Conservation (phyloP, 2,329 filamentous ascomycete genomes). For the Colletotrichum phormii region DNA sequence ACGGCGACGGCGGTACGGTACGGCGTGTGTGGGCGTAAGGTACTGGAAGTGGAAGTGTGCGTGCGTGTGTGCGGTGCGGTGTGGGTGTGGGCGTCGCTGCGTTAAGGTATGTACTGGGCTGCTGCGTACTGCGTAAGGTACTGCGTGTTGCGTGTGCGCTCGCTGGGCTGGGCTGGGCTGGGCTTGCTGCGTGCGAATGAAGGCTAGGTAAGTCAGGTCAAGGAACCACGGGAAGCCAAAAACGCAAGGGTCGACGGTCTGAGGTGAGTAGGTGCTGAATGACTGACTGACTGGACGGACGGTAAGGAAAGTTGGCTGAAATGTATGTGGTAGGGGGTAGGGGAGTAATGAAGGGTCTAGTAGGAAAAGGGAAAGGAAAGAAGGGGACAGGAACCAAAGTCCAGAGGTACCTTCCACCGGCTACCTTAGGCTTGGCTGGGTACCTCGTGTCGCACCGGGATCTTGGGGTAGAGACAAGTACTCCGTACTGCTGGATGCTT, state of each 20-base stretch:
- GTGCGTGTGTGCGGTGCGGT: background rate
- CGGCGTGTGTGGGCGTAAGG: background rate
- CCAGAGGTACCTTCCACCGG: too few relatives aligned
- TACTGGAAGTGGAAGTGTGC: background rate
- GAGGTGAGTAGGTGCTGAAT: background rate
- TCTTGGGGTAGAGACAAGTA: background rate
- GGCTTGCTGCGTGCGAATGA: background rate
- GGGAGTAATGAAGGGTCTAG: background rate
- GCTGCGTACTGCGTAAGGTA: background rate
- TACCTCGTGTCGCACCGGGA: background rate
- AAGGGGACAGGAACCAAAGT: background rate
- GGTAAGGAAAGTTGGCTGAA: background rate
- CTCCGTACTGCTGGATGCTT: background rate
- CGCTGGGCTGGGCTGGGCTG: background rate
- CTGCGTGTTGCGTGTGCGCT: background rate
- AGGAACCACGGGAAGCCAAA: background rate
- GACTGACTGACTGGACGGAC: background rate
- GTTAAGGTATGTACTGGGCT: too few relatives aligned
- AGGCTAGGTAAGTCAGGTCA: background rate
- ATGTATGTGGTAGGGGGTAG: background rate
- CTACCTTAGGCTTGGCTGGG: background rate
- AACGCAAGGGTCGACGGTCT: slow-evolving; percentile 5
- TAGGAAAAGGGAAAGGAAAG: background rate
- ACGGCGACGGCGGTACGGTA: slow-evolving; percentile 33
- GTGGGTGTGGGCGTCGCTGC: background rate